phyloP scores from a whole-genome alignment of 2,329 filamentous ascomycete species.

The Microdochium nivale region DNA sequence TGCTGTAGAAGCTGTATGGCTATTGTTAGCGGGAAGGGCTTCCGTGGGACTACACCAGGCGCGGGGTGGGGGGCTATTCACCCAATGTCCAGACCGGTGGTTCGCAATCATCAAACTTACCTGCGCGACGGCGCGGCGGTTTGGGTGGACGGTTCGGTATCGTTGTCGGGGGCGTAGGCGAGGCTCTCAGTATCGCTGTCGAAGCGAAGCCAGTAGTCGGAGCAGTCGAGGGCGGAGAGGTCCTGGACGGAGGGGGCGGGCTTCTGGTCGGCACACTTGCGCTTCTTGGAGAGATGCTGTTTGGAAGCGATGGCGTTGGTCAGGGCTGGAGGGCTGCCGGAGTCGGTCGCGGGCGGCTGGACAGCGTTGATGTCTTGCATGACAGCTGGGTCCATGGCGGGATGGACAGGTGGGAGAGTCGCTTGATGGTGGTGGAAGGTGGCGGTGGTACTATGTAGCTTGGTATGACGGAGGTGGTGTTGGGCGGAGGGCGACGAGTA shows the following conservation, averaged over 20 bases:
- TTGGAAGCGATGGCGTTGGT: neutral
- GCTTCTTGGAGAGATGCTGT: neutral
- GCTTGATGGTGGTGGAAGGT: neutral
- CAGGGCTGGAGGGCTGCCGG: neutral
- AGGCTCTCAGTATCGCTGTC: constrained; percentile 24
- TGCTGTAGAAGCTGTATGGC: neutral
- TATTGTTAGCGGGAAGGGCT: constrained; percentile 4
- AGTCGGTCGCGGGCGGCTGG: neutral
- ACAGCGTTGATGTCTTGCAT: neutral
- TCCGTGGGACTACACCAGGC: constrained; percentile 16
- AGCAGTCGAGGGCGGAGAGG: constrained; percentile 22
- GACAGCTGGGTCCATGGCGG: neutral
- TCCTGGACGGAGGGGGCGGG: constrained; percentile 8
- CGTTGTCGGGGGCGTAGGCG: neutral
- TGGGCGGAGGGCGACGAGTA: neutral
- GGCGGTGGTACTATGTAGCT: too few relatives aligned
- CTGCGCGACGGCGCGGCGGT: constrained; percentile 5
- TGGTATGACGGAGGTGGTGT: neutral
- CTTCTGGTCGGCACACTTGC: neutral
- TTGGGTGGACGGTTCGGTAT: neutral
- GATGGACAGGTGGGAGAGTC: neutral
- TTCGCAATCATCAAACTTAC: constrained; percentile 12
- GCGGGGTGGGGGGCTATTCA: constrained; percentile 11
- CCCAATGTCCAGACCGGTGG: constrained; percentile 13
- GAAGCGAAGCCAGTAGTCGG: constrained; percentile 26